Conservation (phyloP, 2,329 filamentous ascomycete species). For the Cladophialophora yegresii region DNA sequence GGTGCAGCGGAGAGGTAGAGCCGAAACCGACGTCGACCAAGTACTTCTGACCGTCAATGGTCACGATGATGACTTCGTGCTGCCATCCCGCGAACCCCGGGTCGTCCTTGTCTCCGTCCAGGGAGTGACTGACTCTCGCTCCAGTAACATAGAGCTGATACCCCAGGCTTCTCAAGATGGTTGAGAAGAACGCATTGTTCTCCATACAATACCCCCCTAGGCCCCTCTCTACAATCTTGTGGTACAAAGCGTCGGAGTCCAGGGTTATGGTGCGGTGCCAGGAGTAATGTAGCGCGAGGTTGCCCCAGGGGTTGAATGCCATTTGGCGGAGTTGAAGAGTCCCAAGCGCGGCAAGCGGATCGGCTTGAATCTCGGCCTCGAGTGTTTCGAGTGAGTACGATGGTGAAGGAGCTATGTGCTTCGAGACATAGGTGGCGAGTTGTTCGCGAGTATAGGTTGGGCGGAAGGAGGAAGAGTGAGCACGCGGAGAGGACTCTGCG, state of each 20-base stretch:
- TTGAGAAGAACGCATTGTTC: constrained; percentile 57
- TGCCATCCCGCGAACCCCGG: constrained; percentile 52
- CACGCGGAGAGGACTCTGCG: background rate
- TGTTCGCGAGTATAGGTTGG: constrained; percentile 43
- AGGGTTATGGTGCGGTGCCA: constrained; percentile 53
- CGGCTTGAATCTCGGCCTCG: constrained; percentile 37
- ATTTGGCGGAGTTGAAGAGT: constrained; percentile 50
- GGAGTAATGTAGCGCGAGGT: constrained; percentile 59
- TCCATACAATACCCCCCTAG: constrained; percentile 65
- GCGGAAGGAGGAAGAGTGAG: constrained; percentile 20
- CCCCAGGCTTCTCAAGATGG: constrained; percentile 55
- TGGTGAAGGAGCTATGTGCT: constrained; percentile 36
- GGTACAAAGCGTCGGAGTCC: constrained; percentile 53
- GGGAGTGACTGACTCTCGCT: constrained; percentile 48
- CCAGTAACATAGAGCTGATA: constrained; percentile 59
- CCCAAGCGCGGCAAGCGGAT: constrained; percentile 41
- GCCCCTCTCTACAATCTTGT: constrained; percentile 55
- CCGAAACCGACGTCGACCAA: constrained; percentile 38
- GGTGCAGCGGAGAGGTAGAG: constrained; percentile 36
- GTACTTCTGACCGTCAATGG: constrained; percentile 52
- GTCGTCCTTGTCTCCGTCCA: constrained; percentile 42
- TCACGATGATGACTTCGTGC: constrained; percentile 65
- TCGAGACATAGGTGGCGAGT: constrained; percentile 42
- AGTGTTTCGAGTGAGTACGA: constrained; percentile 37
- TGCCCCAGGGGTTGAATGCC: constrained; percentile 58